A percentile compares a stretch with the other conserved stretches of the same genome.
These are phyloP conservation scores for Yamadazyma laniorum DNA, from an alignment of 805 yeast genomes.

Conservation along the genomic window DNA sequence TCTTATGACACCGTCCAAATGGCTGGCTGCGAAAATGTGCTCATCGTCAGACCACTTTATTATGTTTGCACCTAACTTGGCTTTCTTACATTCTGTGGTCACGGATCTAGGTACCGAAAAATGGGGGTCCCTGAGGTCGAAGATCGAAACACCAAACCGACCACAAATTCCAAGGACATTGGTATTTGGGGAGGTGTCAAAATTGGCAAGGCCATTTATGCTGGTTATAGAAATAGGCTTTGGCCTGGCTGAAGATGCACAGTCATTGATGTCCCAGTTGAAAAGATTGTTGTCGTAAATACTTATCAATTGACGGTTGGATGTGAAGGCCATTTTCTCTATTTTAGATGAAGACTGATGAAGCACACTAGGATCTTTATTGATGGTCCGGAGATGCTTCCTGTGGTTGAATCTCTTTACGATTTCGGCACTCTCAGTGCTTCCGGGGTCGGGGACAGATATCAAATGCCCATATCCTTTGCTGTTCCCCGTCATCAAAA, in stretches of 20 bases:
- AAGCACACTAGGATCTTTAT: constrained; percentile 22
- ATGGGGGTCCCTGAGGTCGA: constrained; percentile 60
- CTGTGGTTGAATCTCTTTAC: constrained; percentile 76
- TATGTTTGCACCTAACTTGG: constrained; percentile 32
- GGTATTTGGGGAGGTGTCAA: constrained; percentile 50
- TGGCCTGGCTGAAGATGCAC: constrained; percentile 26
- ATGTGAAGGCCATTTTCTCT: constrained; percentile 25
- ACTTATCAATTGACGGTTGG: constrained; percentile 51
- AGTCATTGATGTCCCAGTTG: constrained; percentile 67
- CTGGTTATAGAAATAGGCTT: constrained; percentile 55
- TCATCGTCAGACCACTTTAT: constrained; percentile 69
- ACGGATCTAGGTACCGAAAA: constrained; percentile 31
- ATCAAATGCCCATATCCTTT: constrained; percentile 74
- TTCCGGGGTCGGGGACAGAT: constrained; percentile 54
- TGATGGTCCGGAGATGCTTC: constrained; percentile 49
- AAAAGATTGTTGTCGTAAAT: constrained; percentile 69
- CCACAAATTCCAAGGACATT: constrained; percentile 66
- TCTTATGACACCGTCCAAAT: constrained; percentile 52
- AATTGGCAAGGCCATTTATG: constrained; percentile 48
- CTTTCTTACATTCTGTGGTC: constrained; percentile 15
- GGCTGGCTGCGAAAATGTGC: constrained; percentile 63
- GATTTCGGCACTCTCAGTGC: constrained; percentile 59
- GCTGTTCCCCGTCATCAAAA: constrained; percentile 69
- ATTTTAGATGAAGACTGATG: constrained; percentile 24
- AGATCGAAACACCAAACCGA: constrained; percentile 68